Percentiles rank a stretch among this genome's conserved stretches.
Conservation (phyloP, 345 rosid species). For the Cardamine occulta region DNA sequence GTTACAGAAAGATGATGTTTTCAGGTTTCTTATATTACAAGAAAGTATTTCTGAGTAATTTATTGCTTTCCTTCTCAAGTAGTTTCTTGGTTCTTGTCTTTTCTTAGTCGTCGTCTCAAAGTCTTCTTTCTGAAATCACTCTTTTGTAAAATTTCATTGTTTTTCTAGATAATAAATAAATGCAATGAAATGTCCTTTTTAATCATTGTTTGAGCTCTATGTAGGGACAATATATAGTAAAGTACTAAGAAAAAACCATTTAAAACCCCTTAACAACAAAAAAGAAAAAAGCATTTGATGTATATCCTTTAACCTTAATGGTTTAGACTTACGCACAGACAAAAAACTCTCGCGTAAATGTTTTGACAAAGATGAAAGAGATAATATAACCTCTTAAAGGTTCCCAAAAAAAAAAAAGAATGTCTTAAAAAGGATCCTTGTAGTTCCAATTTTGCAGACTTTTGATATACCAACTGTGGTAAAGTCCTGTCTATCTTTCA, state of each 20-base stretch:
- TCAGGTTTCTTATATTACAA: not conserved
- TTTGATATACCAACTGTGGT: not conserved
- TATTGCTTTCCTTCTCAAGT: not conserved
- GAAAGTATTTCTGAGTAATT: not conserved
- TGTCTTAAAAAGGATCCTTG: not conserved
- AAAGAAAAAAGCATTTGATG: not conserved
- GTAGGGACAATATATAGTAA: not conserved
- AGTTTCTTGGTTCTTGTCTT: not conserved
- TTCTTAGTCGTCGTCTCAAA: not conserved
- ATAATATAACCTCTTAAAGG: not conserved
- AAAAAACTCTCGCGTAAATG: not conserved
- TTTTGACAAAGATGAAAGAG: not conserved
- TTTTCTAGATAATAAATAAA: not conserved
- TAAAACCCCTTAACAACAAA: too few species aligned
- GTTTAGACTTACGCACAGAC: not conserved
- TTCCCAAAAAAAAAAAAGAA: not conserved
- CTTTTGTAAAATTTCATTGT: not conserved
- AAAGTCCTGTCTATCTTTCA: too few species aligned
- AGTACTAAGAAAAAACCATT: not conserved
- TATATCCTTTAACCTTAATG: not conserved
- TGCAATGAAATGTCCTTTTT: not conserved
- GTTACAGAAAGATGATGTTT: not conserved
- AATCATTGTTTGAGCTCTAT: not conserved
- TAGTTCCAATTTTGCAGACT: not conserved
- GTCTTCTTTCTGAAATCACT: slow-evolving; percentile 9